A percentile compares a stretch with the other conserved stretches of the same genome.
These are phyloP conservation scores for Pittosporum tobira DNA, from an alignment of 129 eudicot species.

Conservation along the genomic window DNA sequence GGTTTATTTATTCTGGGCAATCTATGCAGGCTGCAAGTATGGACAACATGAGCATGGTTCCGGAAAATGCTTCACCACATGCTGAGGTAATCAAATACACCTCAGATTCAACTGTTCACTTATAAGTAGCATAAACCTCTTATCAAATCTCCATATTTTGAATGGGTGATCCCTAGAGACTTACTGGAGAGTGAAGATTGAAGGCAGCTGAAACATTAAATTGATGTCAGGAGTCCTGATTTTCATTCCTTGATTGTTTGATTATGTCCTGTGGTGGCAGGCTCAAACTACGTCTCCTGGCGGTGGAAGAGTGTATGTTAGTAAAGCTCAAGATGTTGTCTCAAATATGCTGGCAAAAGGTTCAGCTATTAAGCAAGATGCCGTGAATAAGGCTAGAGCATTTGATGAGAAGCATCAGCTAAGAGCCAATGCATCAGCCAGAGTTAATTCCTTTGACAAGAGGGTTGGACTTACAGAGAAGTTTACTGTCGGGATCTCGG, in stretches of 20 bases:
- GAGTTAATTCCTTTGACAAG: conserved; percentile 71
- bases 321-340: conserved; percentile 89
- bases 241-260: no score
- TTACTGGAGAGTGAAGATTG: background rate
- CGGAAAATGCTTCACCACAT: conserved; percentile 34
- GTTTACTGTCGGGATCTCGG: conserved; percentile 73
- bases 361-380: conserved; percentile 85
- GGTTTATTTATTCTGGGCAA: background rate
- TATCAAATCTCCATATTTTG: background rate
- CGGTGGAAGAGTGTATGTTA: conserved; percentile 65
- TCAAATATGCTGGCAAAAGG: conserved; percentile 86
- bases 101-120: background rate
- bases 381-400: conserved; percentile 82
- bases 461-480: conserved; percentile 81
- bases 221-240: background rate
- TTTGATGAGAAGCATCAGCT: conserved; percentile 90
- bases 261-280: conserved; percentile 21
- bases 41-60: conserved; percentile 38
- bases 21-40: conserved; percentile 46
- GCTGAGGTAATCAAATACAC: conserved; percentile 34
- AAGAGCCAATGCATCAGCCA: conserved; percentile 85
- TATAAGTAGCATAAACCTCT: background rate
- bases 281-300: conserved; percentile 43
- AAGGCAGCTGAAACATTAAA: background rate
- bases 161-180: background rate